A percentile compares a stretch with the other conserved stretches of the same genome.
These are phyloP conservation scores for Backusella tuberculispora DNA, from an alignment of 192 early-diverging fungal species.

Conservation along the genomic window DNA sequence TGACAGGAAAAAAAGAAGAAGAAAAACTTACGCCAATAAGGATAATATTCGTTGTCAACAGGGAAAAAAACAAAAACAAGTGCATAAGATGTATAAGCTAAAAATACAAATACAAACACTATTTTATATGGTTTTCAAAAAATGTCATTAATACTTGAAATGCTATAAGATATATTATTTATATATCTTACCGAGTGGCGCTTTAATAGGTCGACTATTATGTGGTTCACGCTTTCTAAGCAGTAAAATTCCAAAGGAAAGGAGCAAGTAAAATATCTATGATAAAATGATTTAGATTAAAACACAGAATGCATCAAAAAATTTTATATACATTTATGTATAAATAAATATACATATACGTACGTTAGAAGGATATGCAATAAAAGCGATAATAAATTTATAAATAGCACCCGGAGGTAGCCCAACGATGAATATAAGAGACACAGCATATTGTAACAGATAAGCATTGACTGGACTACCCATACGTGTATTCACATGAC, in stretches of 20 bases:
- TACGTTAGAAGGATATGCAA: slow-evolving; percentile 31
- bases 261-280: slow-evolving; percentile 25
- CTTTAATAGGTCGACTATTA: slow-evolving; percentile 24
- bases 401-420: slow-evolving; percentile 37
- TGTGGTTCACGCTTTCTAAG: slow-evolving; percentile 27
- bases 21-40: slow-evolving; percentile 34
- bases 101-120: slow-evolving; percentile 33
- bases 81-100: slow-evolving; percentile 26
- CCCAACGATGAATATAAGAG: slow-evolving; percentile 30
- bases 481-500: slow-evolving; percentile 28
- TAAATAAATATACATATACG: background rate
- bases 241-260: slow-evolving; percentile 18
- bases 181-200: slow-evolving; percentile 22
- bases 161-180: background rate
- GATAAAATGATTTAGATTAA: background rate
- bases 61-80: slow-evolving; percentile 40
- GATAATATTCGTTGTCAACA: slow-evolving; percentile 31
- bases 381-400: slow-evolving; percentile 41
- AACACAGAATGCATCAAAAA: background rate
- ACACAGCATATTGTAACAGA: slow-evolving; percentile 29
- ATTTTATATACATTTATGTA: background rate
- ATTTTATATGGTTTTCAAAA: background rate
- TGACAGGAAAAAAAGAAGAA: background rate
- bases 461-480: slow-evolving; percentile 31
- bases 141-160: background rate